These are phyloP conservation scores for Lophiotrema nucula DNA, from an alignment of 495 filamentous ascomycete species.

Conservation along the genomic window DNA sequence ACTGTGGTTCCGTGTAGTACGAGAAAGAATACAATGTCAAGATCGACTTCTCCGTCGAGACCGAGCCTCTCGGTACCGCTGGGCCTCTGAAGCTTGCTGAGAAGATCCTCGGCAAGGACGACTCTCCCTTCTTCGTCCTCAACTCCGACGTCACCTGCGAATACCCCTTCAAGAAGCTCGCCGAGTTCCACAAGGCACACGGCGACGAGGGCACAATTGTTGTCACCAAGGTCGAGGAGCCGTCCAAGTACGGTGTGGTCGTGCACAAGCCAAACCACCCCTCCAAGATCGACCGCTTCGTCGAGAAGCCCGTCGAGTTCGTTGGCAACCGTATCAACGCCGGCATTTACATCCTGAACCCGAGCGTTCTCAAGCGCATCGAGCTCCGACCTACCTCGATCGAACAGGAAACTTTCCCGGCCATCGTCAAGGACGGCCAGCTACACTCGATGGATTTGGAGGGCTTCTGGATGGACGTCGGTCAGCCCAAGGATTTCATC, in stretches of 20 bases:
- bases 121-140: constrained; percentile 96
- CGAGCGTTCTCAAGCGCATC: constrained; percentile 83
- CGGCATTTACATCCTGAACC: constrained; percentile 98
- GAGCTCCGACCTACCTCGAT: constrained; percentile 98
- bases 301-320: constrained; percentile 99
- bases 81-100: constrained; percentile 96
- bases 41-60: constrained; percentile 95
- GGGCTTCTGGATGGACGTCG: constrained; percentile 99
- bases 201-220: constrained; percentile 98
- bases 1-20: constrained; percentile 56
- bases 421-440: constrained; percentile 85
- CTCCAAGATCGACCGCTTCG: constrained; percentile 95
- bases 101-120: constrained; percentile 87
- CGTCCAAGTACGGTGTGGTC: constrained; percentile 97
- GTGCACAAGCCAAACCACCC: constrained; percentile 95
- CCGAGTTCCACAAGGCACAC: constrained; percentile 83
- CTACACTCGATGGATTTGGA: constrained; percentile 98
- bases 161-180: constrained; percentile 89
- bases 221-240: constrained; percentile 99
- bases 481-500: constrained; percentile 98
- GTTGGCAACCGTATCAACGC: constrained; percentile 99
- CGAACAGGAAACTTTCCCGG: constrained; percentile 98
- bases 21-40: constrained; percentile 86
- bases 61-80: constrained; percentile 91
- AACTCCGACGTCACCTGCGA: constrained; percentile 99